Conservation (phyloP, 176 grass and related monocot genomes). For the Aegilops umbellulata region DNA sequence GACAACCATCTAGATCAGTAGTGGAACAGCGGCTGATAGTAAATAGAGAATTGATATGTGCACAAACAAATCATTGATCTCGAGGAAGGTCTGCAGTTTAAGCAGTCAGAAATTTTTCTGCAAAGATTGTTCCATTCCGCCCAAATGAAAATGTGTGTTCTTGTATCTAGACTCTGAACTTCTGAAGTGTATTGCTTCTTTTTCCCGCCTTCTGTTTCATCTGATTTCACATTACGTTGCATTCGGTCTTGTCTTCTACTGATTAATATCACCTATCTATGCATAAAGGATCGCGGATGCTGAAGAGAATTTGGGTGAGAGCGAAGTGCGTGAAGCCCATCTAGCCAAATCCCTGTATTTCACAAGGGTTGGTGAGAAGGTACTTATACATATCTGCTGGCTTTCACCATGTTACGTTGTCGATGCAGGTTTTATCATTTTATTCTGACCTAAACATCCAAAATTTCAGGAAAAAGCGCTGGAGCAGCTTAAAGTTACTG, state of each 20-base stretch:
- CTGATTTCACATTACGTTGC: not conserved
- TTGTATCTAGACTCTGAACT: not conserved
- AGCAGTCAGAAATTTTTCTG: not conserved
- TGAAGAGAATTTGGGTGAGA: conserved; percentile 98
- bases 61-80: not conserved
- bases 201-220: not conserved
- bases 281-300: conserved; percentile 83
- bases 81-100: not conserved
- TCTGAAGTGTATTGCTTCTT: not conserved
- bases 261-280: conserved; percentile 20
- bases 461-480: conserved; percentile 82
- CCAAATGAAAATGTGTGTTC: not conserved
- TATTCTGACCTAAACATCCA: not conserved
- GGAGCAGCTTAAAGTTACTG: conserved; percentile 92
- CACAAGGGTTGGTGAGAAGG: conserved; percentile 89
- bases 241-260: conserved; percentile 1
- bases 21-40: not conserved
- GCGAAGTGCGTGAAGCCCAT: conserved; percentile 99
- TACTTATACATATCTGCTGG: not conserved
- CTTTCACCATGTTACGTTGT: not conserved
- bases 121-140: not conserved
- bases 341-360: conserved; percentile 85
- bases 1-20: not conserved
- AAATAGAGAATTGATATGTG: not conserved
- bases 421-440: not conserved